A percentile compares a stretch with the other conserved stretches of the same genome.
phyloP scores from a whole-genome alignment of 2,329 filamentous ascomycete species.

The Sarocladiaceae sp. region DNA sequence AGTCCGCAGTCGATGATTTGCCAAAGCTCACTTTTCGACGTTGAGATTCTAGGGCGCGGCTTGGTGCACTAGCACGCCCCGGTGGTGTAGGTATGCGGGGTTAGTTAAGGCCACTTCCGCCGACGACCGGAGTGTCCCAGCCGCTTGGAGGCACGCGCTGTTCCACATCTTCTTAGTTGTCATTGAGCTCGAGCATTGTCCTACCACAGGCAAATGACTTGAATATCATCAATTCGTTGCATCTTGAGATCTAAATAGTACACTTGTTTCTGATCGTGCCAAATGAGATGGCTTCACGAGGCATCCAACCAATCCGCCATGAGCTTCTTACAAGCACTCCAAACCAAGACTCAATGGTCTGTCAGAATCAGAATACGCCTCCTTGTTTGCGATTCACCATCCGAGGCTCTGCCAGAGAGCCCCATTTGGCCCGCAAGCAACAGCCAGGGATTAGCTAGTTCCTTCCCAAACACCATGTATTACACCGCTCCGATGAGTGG shows the following conservation, averaged over 20 bases:
- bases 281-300: background rate
- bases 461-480: background rate
- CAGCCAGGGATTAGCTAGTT: background rate
- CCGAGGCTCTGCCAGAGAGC: conserved; percentile 1
- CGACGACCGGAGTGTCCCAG: conserved; percentile 4
- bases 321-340: background rate
- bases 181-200: too few species aligned
- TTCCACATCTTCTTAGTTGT: too few species aligned
- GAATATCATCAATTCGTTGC: conserved; percentile 4
- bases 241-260: conserved; percentile 6
- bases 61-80: conserved; percentile 4
- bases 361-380: too few species aligned
- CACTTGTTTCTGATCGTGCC: background rate
- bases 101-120: background rate
- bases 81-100: conserved; percentile 1
- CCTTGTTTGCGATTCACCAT: too few species aligned
- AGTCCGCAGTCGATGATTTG: too few species aligned
- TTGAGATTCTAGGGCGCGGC: background rate
- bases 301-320: background rate
- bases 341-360: background rate
- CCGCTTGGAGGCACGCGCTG: too few species aligned
- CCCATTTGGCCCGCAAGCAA: background rate
- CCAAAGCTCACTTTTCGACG: background rate
- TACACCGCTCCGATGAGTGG: background rate
- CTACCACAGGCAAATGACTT: background rate